These are phyloP conservation scores for Sclerotinia borealis DNA, from an alignment of 2,329 filamentous ascomycete genomes.

Conservation along the genomic window DNA sequence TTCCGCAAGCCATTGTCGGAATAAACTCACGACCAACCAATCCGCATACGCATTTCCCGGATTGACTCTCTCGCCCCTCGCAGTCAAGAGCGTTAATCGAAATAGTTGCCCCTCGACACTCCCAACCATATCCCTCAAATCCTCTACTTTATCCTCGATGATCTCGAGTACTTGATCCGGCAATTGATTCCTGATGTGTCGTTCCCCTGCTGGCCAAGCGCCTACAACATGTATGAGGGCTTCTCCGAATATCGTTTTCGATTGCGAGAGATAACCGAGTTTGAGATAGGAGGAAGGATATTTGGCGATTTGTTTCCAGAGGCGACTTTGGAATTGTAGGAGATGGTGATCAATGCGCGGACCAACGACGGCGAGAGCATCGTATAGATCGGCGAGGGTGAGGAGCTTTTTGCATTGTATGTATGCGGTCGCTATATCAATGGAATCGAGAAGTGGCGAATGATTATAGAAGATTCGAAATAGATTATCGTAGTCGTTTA, in stretches of 20 bases:
- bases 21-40: constrained; percentile 82
- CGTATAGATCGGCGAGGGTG: constrained; percentile 87
- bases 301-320: constrained; percentile 96
- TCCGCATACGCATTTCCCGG: constrained; percentile 77
- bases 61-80: constrained; percentile 73
- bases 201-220: constrained; percentile 79
- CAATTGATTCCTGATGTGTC: constrained; percentile 65
- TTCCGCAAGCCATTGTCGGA: constrained; percentile 89
- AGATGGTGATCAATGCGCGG: constrained; percentile 90
- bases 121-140: constrained; percentile 75
- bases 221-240: constrained; percentile 91
- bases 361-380: constrained; percentile 80
- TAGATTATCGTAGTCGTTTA: constrained; percentile 92
- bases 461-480: constrained; percentile 97
- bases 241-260: constrained; percentile 78
- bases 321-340: constrained; percentile 78
- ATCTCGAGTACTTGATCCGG: constrained; percentile 76
- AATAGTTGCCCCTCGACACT: constrained; percentile 78
- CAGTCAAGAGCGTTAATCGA: constrained; percentile 67
- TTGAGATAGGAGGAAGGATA: constrained; percentile 91
- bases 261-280: constrained; percentile 78
- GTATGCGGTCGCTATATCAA: constrained; percentile 89
- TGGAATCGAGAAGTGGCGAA: constrained; percentile 69
- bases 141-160: constrained; percentile 92
- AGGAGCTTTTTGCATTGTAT: constrained; percentile 90